Base-by-base conservation (phyloP, 805 yeast genomes). In the Lipomyces sp. region DNA sequence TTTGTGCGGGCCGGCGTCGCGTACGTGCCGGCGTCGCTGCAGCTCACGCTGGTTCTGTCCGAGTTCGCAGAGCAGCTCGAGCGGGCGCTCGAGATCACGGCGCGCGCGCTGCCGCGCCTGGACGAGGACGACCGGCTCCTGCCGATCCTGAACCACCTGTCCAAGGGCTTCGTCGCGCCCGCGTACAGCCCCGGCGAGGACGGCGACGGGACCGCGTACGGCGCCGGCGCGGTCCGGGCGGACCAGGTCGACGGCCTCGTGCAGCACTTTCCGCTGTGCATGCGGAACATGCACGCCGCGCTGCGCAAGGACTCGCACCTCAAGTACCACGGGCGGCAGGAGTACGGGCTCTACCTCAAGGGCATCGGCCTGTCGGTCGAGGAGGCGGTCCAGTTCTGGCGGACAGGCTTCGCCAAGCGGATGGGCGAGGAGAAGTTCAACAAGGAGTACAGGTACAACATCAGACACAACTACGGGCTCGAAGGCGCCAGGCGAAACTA, bases 111-210 rank as follows among this genome's bases (percentile, higher is more conserved):
- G 47, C 95, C 96, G 5, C 75, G 90, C 10, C 71, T 91, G 49
- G 96, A 89, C 63, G 98, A 91, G 70, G 96, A 89, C 63, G 95
- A 89, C 65, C 74, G 99, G 51, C 70, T 93, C 39, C 70, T 89
- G 45, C 97, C 97, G 0, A 80, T 93, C 26, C 73, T 93, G 56
- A 81, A 81, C 62, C 89, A 90, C 62, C 68, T 93, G 41, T 80
- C 95, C 0, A 76, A 79, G 28, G 88, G 88, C 11, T 85, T 84
- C 62, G 43, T 60, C 16, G 70, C 83, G 5, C 68, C 75, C 29
- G 82, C 78, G 55, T 74, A 72, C 61, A 69, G 60, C 39, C 61
- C 63, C 22, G 67, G 63, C 40, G 64, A 62, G 13, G 63, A 64
- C 31, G 23, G 23, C n/a, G 13, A 11, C 5, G 24, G 14, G 63